A percentile compares a stretch with the other conserved stretches of the same genome.
phyloP scores from a whole-genome alignment of 2,329 filamentous ascomycete genomes.

The Aureobasidium leucospermi region DNA sequence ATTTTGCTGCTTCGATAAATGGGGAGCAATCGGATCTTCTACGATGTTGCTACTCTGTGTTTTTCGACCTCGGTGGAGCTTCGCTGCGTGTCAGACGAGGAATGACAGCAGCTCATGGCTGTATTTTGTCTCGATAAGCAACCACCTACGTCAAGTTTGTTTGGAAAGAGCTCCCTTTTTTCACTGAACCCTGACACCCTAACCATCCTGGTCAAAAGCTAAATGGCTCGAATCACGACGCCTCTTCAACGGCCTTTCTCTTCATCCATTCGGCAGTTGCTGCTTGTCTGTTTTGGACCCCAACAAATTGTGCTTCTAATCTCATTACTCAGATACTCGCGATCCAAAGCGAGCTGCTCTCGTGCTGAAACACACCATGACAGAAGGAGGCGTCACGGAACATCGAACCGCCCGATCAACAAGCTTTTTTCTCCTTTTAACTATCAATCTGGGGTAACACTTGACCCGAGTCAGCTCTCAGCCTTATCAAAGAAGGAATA shows the following conservation, averaged over 20 bases:
- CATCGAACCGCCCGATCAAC: not conserved
- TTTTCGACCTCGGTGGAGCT: not conserved
- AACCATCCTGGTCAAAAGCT: not conserved
- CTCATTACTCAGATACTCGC: not conserved
- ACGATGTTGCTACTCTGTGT: not conserved
- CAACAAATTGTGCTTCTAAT: not conserved
- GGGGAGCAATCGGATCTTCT: not conserved
- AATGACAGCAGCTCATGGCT: not conserved
- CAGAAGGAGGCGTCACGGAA: not conserved
- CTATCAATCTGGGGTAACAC: not conserved
- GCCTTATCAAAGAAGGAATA: not conserved
- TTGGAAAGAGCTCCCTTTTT: not conserved
- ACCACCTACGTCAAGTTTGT: constrained; percentile 10
- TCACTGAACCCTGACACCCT: constrained; percentile 1
- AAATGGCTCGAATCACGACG: not conserved
- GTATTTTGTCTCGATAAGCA: constrained; percentile 5
- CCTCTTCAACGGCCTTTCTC: not conserved
- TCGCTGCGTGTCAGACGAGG: not conserved
- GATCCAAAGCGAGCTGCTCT: not conserved
- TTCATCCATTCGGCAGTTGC: not conserved
- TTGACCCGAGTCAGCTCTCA: not conserved
- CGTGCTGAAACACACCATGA: constrained; percentile 1
- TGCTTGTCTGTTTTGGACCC: not conserved
- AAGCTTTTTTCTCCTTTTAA: not conserved
- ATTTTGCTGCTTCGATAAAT: not conserved